phyloP scores from a whole-genome alignment of 2,329 filamentous ascomycete species.

The Pseudogymnoascus sp. region DNA sequence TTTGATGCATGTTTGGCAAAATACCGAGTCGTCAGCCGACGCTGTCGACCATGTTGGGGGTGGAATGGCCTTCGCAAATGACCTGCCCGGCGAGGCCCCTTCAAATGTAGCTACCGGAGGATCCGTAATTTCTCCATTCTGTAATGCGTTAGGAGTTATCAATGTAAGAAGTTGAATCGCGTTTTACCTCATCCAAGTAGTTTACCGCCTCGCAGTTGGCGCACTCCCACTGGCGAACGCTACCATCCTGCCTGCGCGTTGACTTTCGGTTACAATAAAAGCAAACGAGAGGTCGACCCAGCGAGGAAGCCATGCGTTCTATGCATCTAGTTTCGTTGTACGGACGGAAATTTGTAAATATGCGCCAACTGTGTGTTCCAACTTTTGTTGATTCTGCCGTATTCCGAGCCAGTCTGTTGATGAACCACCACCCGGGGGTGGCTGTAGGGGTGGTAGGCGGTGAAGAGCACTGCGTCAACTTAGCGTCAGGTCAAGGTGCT shows the following conservation, averaged over 20 bases:
- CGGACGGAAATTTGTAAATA: neutral
- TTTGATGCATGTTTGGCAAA: slow-evolving; percentile 73
- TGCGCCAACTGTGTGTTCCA: neutral
- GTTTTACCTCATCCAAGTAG: slow-evolving; percentile 71
- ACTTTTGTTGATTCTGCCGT: slow-evolving; percentile 2
- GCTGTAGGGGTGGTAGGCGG: slow-evolving; percentile 1
- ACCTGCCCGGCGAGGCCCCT: slow-evolving; percentile 34
- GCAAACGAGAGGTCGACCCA: slow-evolving; percentile 50
- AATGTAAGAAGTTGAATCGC: neutral
- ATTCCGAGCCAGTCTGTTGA: neutral
- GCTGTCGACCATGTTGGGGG: slow-evolving; percentile 29
- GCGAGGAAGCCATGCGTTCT: slow-evolving; percentile 6
- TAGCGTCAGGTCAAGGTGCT: neutral
- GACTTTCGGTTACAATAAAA: slow-evolving; percentile 77
- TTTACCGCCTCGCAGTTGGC: slow-evolving; percentile 77
- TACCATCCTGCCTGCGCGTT: slow-evolving; percentile 48
- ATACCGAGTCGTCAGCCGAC: slow-evolving; percentile 36
- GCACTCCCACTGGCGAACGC: slow-evolving; percentile 62
- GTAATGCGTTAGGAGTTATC: slow-evolving; percentile 11
- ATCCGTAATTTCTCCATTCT: slow-evolving; percentile 87
- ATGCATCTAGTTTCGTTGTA: slow-evolving; percentile 1
- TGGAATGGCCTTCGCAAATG: slow-evolving; percentile 39
- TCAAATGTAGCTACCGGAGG: slow-evolving; percentile 59
- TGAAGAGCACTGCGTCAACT: neutral
- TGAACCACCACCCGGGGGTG: neutral